Percentiles rank a stretch among this genome's conserved stretches.
phyloP scores from a whole-genome alignment of 1,284 basidiomycete species.

The Paramarasmius palmivorus region DNA sequence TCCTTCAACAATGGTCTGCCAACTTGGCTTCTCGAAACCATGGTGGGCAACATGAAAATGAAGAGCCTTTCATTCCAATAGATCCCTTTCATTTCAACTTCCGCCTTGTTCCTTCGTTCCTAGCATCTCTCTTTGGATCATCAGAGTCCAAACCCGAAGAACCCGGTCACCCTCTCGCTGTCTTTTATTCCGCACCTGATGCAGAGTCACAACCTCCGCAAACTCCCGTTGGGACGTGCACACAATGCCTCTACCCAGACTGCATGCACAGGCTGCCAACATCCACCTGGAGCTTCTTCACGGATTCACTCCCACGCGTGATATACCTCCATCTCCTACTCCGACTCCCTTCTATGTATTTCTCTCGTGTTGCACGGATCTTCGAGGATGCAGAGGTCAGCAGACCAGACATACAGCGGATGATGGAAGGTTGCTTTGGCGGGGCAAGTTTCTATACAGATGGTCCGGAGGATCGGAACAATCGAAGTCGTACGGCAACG shows the following conservation, averaged over 20 bases:
- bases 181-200: conserved; percentile 11
- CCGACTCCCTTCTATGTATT: conserved; percentile 73
- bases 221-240: too few relatives aligned
- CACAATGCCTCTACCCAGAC: neutral
- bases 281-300: conserved; percentile 31
- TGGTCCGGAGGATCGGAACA: neutral
- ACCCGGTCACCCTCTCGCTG: conserved; percentile 8
- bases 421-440: conserved; percentile 53
- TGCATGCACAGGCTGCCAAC: neutral
- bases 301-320: conserved; percentile 58
- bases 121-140: conserved; percentile 17
- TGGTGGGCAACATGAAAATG: conserved; percentile 22
- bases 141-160: conserved; percentile 10
- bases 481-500: neutral
- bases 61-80: conserved; percentile 42
- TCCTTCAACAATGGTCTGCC: conserved; percentile 41
- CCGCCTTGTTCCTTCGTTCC: conserved; percentile 15
- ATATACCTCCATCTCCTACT: conserved; percentile 65
- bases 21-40: conserved; percentile 29
- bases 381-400: conserved; percentile 77
- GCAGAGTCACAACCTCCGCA: conserved; percentile 19
- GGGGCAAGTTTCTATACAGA: conserved; percentile 17
- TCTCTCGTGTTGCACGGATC: conserved; percentile 67
- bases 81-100: conserved; percentile 38
- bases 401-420: conserved; percentile 66